Evolutionary conservation across 768 basidiomycete genomes (phyloP), one percentile per base, ranked within the genome.

Genomic region (Serendipita vermifera): DNA sequence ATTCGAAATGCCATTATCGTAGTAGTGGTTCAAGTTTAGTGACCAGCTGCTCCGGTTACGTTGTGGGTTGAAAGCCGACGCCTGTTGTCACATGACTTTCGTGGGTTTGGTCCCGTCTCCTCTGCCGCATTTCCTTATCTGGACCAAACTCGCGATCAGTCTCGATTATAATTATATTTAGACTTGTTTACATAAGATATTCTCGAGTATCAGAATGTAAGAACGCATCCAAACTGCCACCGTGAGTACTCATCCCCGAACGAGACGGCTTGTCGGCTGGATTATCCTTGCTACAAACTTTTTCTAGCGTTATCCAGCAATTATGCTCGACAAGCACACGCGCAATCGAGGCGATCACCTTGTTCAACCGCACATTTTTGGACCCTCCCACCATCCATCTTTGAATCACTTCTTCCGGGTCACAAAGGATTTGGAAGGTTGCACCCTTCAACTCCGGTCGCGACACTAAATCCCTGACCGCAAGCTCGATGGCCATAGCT

Each of bases 1-100:
- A 93, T 93, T 53, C 82, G 79, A 69, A 87, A 91, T 9, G 61
- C 60, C 46, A 51, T 51, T 4, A 29, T 20, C n/a, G 46, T 51
- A 7, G 46, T n/a, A 24, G 32, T 29, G 56, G 56, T 51, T 29
- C 27, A 51, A 51, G 46, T 9, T 51, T 15, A 7, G 15, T 31
- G 20, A 26, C 7, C 9, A 51, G 22, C 9, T 20, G 46, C 11
- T 1, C 14, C 11, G 41, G 9, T 9, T 41, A n/a, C 39, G 6
- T 41, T 26, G 17, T 26, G 15, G 26, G 17, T n/a, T 9, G 39
- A 26, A 20, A 41, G 26, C 15, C 17, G 26, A 41, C 17, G 6
- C 17, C 17, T 17, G 6, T 26, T 26, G 39, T n/a, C 26, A 36
- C 35, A 36, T 36, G 35, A 36, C 46, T 51, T 43, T 22, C n/a